Evolutionary conservation across 495 filamentous ascomycete species (phyloP).

Genomic region (Pyrenula aspistea): DNA sequence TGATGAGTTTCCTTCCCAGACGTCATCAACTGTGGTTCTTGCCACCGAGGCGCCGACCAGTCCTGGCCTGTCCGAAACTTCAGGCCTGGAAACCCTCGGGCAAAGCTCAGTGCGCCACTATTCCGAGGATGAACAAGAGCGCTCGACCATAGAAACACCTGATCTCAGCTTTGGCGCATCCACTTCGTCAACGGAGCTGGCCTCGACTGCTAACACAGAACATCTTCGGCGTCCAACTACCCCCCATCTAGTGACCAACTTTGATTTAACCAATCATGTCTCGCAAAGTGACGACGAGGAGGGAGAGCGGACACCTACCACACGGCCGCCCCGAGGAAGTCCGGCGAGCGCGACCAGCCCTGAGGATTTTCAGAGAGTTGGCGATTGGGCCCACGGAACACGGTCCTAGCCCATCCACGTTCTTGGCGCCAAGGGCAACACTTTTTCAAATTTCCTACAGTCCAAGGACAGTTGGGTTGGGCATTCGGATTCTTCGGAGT

Average conservation of each 20-base stretch:
- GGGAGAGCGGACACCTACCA: background rate
- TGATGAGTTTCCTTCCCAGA: background rate
- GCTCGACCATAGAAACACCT: background rate
- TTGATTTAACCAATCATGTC: background rate
- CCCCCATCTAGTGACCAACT: background rate
- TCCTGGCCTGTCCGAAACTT: background rate
- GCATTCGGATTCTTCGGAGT: too few relatives aligned
- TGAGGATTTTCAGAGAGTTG: background rate
- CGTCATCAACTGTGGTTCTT: background rate
- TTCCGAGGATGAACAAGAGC: background rate
- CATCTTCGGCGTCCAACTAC: background rate
- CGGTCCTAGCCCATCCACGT: too few relatives aligned
- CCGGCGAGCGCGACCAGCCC: background rate
- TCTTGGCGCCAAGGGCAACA: too few relatives aligned
- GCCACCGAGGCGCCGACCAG: background rate
- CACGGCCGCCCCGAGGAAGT: background rate
- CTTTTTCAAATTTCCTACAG: too few relatives aligned
- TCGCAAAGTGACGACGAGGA: background rate
- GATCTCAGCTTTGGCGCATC: background rate
- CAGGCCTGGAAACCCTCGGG: background rate
- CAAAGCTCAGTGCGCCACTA: background rate
- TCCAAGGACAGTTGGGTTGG: too few relatives aligned
- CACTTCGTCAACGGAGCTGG: background rate
- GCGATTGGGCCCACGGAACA: background rate
- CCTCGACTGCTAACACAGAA: background rate